Evolutionary conservation across 768 basidiomycete species (phyloP), one percentile per base, ranked within the genome.

Genomic region (Chalciporus piperatus): DNA sequence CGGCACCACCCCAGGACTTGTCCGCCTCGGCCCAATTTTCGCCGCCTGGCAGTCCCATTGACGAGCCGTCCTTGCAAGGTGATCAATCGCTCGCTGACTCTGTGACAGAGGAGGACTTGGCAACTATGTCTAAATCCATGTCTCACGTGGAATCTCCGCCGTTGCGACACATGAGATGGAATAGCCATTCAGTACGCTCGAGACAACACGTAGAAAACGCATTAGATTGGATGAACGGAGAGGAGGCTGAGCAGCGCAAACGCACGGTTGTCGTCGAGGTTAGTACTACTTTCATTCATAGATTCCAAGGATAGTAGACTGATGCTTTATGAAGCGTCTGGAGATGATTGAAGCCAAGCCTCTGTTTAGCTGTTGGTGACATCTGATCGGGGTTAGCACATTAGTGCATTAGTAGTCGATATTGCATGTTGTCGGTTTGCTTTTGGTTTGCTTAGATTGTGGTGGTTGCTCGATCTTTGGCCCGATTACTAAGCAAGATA

Each of bases 201-300:
- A 56, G 61, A 45, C 70, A 62, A 50, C 65, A 60, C 30, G 62
- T 69, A 20, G 65, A 66, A 17, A 71, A 60, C 41, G 65, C 63
- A 19, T 50, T 79, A 42, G 78, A 79, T 23, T 79, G 79, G 76
- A 72, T 79, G 69, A 62, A 70, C n/a, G 51, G 57, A 3, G 75
- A 72, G 20, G 61, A 70, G 9, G 59, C 61, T 8, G 75, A 73
- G 42, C 67, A 69, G 28, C 74, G 70, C 51, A 87, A 82, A 60
- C 75, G 77, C 41, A 79, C 72, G 9, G 87, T 87, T 23, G 76
- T 92, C 49, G 78, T 83, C 12, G 90, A 92, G 80, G 90, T 91
- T 47, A 39, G 79, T 56, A 22, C 39, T 56, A 22, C 39, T 41
- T 22, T 23, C 28, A 37, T 25, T 1, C 8, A 11, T 17, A 46